Conservation (phyloP, 495 filamentous ascomycete species). For the Aspergillus affinis region DNA sequence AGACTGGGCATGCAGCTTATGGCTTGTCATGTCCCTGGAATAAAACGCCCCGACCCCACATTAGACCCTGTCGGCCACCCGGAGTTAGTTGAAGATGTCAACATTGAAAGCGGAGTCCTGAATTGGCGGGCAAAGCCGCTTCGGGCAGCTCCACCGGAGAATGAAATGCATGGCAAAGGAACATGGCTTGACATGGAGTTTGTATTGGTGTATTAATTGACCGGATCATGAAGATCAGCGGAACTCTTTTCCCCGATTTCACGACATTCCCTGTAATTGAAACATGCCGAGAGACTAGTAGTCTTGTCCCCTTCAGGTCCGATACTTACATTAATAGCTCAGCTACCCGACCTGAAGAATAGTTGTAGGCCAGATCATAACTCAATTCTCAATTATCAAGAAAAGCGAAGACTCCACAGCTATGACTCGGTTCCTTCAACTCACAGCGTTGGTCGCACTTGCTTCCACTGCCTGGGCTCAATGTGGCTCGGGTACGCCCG, state of each 20-base stretch:
- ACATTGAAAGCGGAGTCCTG: neutral
- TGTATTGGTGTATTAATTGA: neutral
- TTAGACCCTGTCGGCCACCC: neutral
- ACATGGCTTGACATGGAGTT: neutral
- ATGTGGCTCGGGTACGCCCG: slow-evolving; percentile 17
- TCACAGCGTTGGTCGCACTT: slow-evolving; percentile 13
- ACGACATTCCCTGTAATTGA: neutral
- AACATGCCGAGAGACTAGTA: neutral
- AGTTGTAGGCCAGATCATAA: neutral
- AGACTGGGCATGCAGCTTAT: neutral
- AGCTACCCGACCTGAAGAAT: neutral
- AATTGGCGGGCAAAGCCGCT: neutral
- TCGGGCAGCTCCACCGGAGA: neutral
- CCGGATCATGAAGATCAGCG: neutral
- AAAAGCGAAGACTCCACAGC: neutral
- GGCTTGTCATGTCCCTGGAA: neutral
- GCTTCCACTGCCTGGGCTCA: slow-evolving; percentile 9
- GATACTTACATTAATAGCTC: neutral
- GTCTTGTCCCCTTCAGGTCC: neutral
- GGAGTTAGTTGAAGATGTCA: neutral
- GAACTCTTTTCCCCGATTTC: neutral
- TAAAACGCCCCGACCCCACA: neutral
- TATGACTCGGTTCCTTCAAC: neutral
- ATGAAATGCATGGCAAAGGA: neutral
- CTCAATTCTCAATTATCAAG: neutral